Percentiles rank a stretch among this genome's conserved stretches.
Evolutionary conservation across 2,329 filamentous ascomycete genomes (phyloP).

Genomic region (Verticillium klebahnii): DNA sequence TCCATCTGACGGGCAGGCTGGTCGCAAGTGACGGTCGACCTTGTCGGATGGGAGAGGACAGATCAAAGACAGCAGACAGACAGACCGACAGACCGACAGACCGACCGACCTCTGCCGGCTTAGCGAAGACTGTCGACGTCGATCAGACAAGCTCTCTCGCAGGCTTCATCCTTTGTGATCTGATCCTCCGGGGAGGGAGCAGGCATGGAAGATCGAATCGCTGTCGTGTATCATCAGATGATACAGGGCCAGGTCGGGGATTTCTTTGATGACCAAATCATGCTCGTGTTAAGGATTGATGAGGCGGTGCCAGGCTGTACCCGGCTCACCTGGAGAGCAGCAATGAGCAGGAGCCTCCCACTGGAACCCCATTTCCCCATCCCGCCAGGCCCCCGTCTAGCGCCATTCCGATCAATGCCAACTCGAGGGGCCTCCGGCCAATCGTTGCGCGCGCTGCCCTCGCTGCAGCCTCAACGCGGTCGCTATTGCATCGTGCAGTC

Average conservation of each 20-base stretch:
- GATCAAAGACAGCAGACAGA: background rate
- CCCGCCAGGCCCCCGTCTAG: constrained; percentile 13
- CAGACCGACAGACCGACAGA: background rate
- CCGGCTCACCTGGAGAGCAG: background rate
- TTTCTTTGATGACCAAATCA: constrained; percentile 1
- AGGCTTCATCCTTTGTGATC: background rate
- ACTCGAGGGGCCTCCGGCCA: constrained; percentile 16
- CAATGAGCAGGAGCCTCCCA: background rate
- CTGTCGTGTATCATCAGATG: background rate
- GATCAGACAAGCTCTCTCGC: background rate
- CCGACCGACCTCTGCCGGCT: background rate
- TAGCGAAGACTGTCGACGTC: background rate
- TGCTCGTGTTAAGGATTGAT: constrained; percentile 1
- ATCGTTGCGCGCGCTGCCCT: constrained; percentile 11
- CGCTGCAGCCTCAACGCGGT: background rate
- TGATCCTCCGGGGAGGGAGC: background rate
- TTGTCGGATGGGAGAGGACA: background rate
- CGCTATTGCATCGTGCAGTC: constrained; percentile 1
- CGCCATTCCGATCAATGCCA: constrained; percentile 24
- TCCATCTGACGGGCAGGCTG: background rate
- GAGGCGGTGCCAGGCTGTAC: background rate
- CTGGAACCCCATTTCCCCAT: constrained; percentile 14
- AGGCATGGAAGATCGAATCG: background rate
- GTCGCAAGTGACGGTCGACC: background rate
- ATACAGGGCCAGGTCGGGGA: background rate